Conservation (phyloP, 83 land plant species). For the Picea abies region DNA sequence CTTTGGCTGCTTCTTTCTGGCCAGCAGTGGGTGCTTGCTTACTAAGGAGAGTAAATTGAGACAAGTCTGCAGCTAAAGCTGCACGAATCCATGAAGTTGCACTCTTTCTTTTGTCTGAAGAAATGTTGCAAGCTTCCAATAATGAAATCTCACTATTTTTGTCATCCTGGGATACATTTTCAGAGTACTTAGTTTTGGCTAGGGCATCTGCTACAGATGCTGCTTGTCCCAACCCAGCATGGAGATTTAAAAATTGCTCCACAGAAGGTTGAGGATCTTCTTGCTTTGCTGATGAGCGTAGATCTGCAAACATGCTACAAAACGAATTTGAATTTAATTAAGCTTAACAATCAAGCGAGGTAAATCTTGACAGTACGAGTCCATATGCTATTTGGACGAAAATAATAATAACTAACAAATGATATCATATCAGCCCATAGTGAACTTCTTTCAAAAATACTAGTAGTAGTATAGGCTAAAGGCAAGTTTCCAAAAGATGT, state of each 20-base stretch:
- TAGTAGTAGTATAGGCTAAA: too few species aligned
- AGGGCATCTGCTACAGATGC: conserved; percentile 63
- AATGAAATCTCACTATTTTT: conserved; percentile 31
- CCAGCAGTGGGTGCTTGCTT: conserved; percentile 20
- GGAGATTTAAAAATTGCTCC: conserved; percentile 75
- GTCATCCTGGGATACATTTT: conserved; percentile 12
- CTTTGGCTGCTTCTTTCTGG: conserved; percentile 26
- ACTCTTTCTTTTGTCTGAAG: conserved; percentile 53
- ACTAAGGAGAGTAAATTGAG: conserved; percentile 61
- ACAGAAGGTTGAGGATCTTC: conserved; percentile 86
- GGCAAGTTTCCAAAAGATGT: too few species aligned
- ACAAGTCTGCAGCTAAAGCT: conserved; percentile 75
- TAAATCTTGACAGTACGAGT: not conserved
- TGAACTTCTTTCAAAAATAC: too few species aligned
- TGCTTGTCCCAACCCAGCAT: conserved; percentile 50
- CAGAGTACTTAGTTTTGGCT: conserved; percentile 30
- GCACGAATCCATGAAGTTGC: conserved; percentile 82
- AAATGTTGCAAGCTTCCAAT: conserved; percentile 49
- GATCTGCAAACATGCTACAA: conserved; percentile 78
- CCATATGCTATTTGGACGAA: not conserved
- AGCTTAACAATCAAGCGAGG: not conserved
- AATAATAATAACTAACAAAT: not conserved
- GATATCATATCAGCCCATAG: not conserved
- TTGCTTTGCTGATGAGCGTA: conserved; percentile 69
- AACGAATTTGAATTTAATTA: not conserved